Base-by-base conservation (phyloP, 2,329 filamentous ascomycete genomes). In the Thielaviopsis populi region DNA sequence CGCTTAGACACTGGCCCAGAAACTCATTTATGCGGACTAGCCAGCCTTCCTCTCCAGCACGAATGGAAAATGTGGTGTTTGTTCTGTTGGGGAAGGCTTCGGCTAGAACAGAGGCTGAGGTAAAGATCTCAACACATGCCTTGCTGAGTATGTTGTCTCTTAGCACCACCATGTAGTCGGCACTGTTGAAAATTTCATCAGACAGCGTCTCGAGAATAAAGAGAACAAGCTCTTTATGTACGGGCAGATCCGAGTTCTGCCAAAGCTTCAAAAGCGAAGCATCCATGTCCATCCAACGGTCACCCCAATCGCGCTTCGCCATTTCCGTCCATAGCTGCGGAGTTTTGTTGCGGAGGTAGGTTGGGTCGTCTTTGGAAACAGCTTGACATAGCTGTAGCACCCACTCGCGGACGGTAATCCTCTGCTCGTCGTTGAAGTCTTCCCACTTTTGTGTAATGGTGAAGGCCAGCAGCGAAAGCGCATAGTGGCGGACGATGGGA, bases 281-380 rank as follows among this genome's bases (percentile, higher is more conserved):
- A 73, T 99, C 95, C 92, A 99, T 96, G 71, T 95, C 85, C 78
- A 88, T 85, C 94, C 95, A 99, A 67, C 94, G 88, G 40, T 83
- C 80, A n/a, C 82, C 89, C 94, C 94, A 99, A 71, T 84, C 88
- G 70, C 92, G 83, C 77, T 97, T 97, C 48, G 91, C 91, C 62
- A 96, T 80, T 74, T 97, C 94, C 7, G 91, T 89, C 94, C 94
- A 99, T 67, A 99, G 77, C 74, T 95, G 88, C 33, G 89, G 90
- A 41, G 94, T 86, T 76, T 99, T 99, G 79, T 95, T 97, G 69
- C 92, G 83, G 68, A 96, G 78, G 72, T 91, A 99, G 40, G 81
- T 74, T 2, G 90, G 89, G 71, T 97, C 92, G 22, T 84, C 80
- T 56, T 81, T 80, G 4, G 83, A 79, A 53, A 95, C 78, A 67